phyloP scores from a whole-genome alignment of 2,329 filamentous ascomycete genomes.

The Falciphora oryzae region DNA sequence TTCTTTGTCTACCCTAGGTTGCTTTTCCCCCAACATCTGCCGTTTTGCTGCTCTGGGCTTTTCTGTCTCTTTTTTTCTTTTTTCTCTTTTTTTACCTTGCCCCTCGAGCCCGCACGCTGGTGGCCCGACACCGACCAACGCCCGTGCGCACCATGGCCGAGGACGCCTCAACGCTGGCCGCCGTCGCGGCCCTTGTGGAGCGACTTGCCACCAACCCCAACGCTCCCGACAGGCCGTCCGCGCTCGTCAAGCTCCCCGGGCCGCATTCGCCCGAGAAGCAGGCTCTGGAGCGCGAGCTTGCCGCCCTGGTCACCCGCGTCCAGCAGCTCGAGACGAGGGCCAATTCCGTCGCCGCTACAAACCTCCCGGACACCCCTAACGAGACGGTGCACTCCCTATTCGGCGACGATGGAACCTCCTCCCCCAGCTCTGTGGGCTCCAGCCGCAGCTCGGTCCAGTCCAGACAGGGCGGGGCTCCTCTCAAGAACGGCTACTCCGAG shows the following conservation, averaged over 20 bases:
- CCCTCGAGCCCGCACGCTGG: neutral
- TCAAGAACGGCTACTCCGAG: slow-evolving; percentile 22
- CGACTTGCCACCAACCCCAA: slow-evolving; percentile 23
- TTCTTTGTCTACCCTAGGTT: neutral
- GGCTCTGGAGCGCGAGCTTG: slow-evolving; percentile 75
- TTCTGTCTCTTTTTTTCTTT: neutral
- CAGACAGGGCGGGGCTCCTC: slow-evolving; percentile 14
- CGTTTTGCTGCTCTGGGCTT: neutral
- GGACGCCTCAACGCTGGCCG: slow-evolving; percentile 23
- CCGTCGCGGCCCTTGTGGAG: slow-evolving; percentile 25
- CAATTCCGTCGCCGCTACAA: slow-evolving; percentile 49
- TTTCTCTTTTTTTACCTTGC: slow-evolving; percentile 2
- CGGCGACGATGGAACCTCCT: slow-evolving; percentile 47
- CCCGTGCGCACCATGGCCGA: slow-evolving; percentile 19
- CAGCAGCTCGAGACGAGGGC: slow-evolving; percentile 78
- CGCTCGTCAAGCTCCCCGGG: slow-evolving; percentile 68
- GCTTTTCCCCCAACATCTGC: neutral
- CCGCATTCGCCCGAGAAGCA: slow-evolving; percentile 69
- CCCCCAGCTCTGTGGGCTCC: slow-evolving; percentile 35
- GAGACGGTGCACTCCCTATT: slow-evolving; percentile 64
- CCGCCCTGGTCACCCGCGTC: slow-evolving; percentile 69
- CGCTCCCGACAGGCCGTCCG: slow-evolving; percentile 28
- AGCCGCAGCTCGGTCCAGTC: slow-evolving; percentile 18
- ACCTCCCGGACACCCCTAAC: slow-evolving; percentile 75
- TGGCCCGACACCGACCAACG: neutral